Evolutionary conservation across 2,329 filamentous ascomycete species (phyloP).

Genomic region (Endoconidiophora polonica): DNA sequence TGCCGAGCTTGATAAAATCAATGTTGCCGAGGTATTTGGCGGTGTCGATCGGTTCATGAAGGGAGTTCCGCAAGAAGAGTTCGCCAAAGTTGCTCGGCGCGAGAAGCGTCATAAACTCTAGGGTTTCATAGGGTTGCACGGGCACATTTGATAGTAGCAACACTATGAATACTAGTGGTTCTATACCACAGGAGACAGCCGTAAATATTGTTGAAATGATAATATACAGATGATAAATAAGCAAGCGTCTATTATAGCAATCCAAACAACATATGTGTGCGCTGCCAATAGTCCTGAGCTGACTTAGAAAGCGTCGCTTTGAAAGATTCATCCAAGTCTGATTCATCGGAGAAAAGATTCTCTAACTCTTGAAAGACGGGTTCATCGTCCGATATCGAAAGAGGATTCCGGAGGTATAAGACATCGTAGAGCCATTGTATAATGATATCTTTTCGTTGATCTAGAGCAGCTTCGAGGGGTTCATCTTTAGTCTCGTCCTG

Average conservation of each 20-base stretch:
- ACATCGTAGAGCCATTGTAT: constrained; percentile 48
- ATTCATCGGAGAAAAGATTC: constrained; percentile 27
- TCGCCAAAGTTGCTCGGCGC: constrained; percentile 65
- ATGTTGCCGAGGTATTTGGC: constrained; percentile 69
- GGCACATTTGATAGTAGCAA: not conserved
- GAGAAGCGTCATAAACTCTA: constrained; percentile 92
- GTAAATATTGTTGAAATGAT: not conserved
- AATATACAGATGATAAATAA: not conserved
- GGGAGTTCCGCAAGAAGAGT: constrained; percentile 77
- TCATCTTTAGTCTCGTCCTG: not conserved
- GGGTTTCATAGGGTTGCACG: not conserved
- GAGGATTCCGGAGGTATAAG: constrained; percentile 30
- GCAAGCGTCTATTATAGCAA: constrained; percentile 35
- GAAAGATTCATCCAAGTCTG: constrained; percentile 27
- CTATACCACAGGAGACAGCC: not conserved
- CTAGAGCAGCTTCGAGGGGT: not conserved
- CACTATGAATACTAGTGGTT: not conserved
- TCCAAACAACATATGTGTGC: constrained; percentile 67
- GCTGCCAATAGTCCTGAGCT: constrained; percentile 65
- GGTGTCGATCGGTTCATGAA: constrained; percentile 66
- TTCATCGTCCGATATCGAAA: constrained; percentile 21
- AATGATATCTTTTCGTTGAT: constrained; percentile 26
- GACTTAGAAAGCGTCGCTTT: constrained; percentile 33
- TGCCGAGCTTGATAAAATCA: constrained; percentile 58
- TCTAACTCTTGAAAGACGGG: constrained; percentile 28